Evolutionary conservation across 169 alveolate species (phyloP).

Genomic region (Plasmodium gonderi): DNA sequence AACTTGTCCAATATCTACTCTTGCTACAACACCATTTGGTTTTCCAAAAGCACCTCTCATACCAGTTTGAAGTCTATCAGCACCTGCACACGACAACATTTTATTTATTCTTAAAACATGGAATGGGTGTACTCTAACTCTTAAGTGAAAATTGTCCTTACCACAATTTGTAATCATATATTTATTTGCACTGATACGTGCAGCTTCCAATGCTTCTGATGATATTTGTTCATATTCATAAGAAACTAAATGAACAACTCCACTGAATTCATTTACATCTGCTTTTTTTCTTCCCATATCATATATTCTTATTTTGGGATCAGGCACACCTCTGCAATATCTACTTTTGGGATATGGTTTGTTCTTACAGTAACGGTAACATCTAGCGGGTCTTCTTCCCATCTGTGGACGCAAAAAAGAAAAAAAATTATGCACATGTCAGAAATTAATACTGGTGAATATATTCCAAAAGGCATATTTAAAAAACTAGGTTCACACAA

Average conservation of each 20-base stretch:
- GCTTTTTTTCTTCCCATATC: slow-evolving; percentile 99
- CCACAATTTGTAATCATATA: slow-evolving; percentile 97
- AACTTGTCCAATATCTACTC: slow-evolving; percentile 97
- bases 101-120: slow-evolving; percentile 99
- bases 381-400: slow-evolving; percentile 99
- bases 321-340: slow-evolving; percentile 99
- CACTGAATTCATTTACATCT: slow-evolving; percentile 97
- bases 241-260: slow-evolving; percentile 97
- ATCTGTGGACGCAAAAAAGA: slow-evolving; percentile 79
- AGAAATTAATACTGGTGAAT: too few relatives aligned
- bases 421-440: background rate
- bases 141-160: slow-evolving; percentile 98
- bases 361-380: slow-evolving; percentile 98
- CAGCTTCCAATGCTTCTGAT: slow-evolving; percentile 99
- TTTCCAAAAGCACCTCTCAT: slow-evolving; percentile 99
- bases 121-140: slow-evolving; percentile 99
- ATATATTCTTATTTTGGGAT: slow-evolving; percentile 98
- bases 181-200: slow-evolving; percentile 99
- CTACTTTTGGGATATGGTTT: slow-evolving; percentile 99
- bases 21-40: slow-evolving; percentile 97
- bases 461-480: too few relatives aligned
- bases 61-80: slow-evolving; percentile 99
- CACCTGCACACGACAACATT: slow-evolving; percentile 99
- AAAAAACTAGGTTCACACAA: too few relatives aligned
- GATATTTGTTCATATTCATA: slow-evolving; percentile 98